phyloP scores from a whole-genome alignment of 2,329 filamentous ascomycete species.

The Xylariaceae sp. region DNA sequence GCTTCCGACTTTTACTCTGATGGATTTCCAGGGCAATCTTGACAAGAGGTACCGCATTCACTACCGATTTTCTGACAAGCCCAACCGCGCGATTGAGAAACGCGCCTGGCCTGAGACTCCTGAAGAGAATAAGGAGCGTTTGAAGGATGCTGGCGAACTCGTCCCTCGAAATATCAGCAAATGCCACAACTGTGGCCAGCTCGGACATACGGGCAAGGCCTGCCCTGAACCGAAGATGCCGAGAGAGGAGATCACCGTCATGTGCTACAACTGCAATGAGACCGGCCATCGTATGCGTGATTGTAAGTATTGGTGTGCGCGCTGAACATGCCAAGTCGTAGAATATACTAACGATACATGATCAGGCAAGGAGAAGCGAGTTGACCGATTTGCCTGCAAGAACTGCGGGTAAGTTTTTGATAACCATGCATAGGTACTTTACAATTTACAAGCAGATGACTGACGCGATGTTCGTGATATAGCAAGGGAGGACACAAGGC shows the following conservation, averaged over 20 bases:
- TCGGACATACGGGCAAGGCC: conserved; percentile 57
- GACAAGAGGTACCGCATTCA: conserved; percentile 60
- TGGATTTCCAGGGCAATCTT: conserved; percentile 66
- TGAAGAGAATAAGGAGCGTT: conserved; percentile 57
- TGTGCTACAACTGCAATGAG: conserved; percentile 60
- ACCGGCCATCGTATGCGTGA: conserved; percentile 64
- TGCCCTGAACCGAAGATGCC: conserved; percentile 57
- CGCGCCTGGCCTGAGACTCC: conserved; percentile 53
- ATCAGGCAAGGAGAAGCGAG: conserved; percentile 52
- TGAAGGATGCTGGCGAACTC: conserved; percentile 61
- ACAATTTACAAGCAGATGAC: neutral
- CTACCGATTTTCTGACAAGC: conserved; percentile 55
- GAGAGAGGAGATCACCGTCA: conserved; percentile 42
- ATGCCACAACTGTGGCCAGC: conserved; percentile 59
- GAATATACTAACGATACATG: conserved; percentile 13
- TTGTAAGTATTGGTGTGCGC: conserved; percentile 45
- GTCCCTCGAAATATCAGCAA: conserved; percentile 54
- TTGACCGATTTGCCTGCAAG: conserved; percentile 61
- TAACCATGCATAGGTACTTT: neutral
- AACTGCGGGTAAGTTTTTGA: conserved; percentile 53
- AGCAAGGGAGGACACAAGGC: conserved; percentile 47
- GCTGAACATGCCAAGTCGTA: neutral
- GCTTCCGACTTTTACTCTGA: conserved; percentile 56
- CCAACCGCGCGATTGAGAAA: conserved; percentile 53
- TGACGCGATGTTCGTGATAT: conserved; percentile 12